A percentile compares a stretch with the other conserved stretches of the same genome.
Evolutionary conservation across 768 basidiomycete genomes (phyloP).

Genomic region (Lentinula edodes): DNA sequence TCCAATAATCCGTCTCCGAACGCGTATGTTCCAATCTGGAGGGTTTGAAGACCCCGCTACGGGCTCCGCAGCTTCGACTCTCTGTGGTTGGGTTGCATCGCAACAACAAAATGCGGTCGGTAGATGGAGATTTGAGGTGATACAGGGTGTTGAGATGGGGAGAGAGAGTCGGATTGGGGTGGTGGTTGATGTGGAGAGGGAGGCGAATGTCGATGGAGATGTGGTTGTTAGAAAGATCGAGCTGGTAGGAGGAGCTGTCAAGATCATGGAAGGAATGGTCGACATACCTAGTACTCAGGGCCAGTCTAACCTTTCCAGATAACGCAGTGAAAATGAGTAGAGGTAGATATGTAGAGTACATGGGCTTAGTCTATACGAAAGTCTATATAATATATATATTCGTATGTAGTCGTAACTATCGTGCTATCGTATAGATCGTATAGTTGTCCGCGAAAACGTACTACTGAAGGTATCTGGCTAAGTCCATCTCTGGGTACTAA

Average conservation of each 20-base stretch:
- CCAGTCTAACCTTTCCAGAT: no score
- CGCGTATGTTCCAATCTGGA: slow-evolving; percentile 34
- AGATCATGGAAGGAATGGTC: slow-evolving; percentile 31
- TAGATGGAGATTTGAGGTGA: slow-evolving; percentile 28
- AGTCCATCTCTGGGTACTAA: no score
- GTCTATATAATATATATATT: no score
- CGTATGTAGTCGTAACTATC: no score
- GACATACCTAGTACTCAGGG: neutral
- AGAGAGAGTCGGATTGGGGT: slow-evolving; percentile 36
- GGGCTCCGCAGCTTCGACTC: slow-evolving; percentile 39
- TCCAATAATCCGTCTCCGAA: slow-evolving; percentile 16
- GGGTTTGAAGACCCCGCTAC: slow-evolving; percentile 40
- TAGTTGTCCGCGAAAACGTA: no score
- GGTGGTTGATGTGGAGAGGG: slow-evolving; percentile 22
- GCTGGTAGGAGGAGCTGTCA: slow-evolving; percentile 33
- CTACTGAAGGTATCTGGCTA: no score
- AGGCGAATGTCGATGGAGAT: slow-evolving; percentile 9
- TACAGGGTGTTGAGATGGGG: slow-evolving; percentile 44
- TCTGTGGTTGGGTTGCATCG: slow-evolving; percentile 33
- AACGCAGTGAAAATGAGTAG: no score
- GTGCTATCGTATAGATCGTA: no score
- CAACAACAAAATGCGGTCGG: slow-evolving; percentile 25
- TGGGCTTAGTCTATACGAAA: no score
- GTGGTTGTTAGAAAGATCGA: slow-evolving; percentile 26
- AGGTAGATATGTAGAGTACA: no score